Evolutionary conservation across 306 rosid genomes (phyloP), one percentile per base, ranked within the genome.

Genomic region (Trifolium dubium): DNA sequence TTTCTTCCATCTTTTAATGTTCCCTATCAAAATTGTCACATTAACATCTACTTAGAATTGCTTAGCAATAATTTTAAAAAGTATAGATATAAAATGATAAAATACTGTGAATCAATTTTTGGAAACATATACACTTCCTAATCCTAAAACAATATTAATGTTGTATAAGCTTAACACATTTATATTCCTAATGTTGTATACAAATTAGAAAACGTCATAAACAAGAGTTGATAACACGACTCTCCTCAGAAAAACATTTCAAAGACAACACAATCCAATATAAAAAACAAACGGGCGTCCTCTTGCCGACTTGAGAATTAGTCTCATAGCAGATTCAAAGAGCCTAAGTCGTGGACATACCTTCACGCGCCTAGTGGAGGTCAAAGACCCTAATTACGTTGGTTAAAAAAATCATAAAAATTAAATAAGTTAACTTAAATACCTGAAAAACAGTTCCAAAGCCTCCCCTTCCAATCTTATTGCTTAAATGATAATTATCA

Each of bases 361-460:
- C 40, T 7, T 37, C 0, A 9, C 2, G 40, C 8, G 10, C 7
- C 39, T 35, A 35, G 1, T 35, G 7, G 39, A 8, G 40, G 40
- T 37, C 40, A 37, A 37, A 6, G 40, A 37, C 10, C 40, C 9
- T 37, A 37, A 35, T 34, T 34, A 34, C 6, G 40, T 2, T 6
- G 40, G 40, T 6, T 37, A 37, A 8, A 37, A 37, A 37, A 35
- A 7, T 37, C 2, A 37, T 7, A 6, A 6, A 37, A 37, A 37
- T 37, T 5, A n/a, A 32, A 41, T 58, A 11, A 41, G 66, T 34
- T 49, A 54, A 64, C 39, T 43, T 37, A 37, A 70, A 67, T 90
- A 95, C 99, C 99, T 87, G 80, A 77, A 86, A 92, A 79, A 95
- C 99, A 15, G 87, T 85, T 69, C 99, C 99, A 80, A 92, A 95